phyloP scores from a whole-genome alignment of 345 rosid species.

The Arabidopsis suecica region DNA sequence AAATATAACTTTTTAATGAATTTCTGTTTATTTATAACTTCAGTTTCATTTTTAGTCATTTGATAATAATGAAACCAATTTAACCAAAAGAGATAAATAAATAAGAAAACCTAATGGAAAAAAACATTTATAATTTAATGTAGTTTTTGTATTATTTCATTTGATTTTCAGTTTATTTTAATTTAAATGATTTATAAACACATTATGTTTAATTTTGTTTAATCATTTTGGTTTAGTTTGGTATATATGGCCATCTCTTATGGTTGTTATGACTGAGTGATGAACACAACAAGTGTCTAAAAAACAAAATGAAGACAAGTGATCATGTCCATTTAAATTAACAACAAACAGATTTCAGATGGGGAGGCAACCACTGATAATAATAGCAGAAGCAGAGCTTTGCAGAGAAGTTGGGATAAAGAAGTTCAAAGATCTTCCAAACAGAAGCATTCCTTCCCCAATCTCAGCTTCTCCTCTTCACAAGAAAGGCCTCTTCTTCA shows the following conservation, averaged over 20 bases:
- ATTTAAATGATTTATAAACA: not conserved
- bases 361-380: conserved; percentile 94
- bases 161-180: no score
- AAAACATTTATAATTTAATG: no score
- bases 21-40: not conserved
- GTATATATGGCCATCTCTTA: not conserved
- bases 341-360: conserved; percentile 78
- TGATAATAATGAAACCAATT: not conserved
- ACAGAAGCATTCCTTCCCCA: conserved; percentile 94
- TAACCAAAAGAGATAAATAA: no score
- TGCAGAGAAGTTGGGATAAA: conserved; percentile 90
- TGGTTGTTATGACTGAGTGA: not conserved
- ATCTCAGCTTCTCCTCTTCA: conserved; percentile 94
- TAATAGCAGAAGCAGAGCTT: conserved; percentile 81
- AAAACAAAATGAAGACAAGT: no score
- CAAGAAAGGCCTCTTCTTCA: conserved; percentile 96
- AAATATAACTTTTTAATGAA: not conserved
- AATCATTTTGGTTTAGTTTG: not conserved
- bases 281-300: not conserved
- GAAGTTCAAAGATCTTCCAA: conserved; percentile 83
- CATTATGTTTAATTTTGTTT: not conserved
- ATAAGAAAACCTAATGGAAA: not conserved
- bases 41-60: not conserved
- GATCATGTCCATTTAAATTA: not conserved
- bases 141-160: no score